Percentiles rank a stretch among this genome's conserved stretches.
Evolutionary conservation across 768 basidiomycete genomes (phyloP).

Genomic region (Clitopilus passeckerianus): DNA sequence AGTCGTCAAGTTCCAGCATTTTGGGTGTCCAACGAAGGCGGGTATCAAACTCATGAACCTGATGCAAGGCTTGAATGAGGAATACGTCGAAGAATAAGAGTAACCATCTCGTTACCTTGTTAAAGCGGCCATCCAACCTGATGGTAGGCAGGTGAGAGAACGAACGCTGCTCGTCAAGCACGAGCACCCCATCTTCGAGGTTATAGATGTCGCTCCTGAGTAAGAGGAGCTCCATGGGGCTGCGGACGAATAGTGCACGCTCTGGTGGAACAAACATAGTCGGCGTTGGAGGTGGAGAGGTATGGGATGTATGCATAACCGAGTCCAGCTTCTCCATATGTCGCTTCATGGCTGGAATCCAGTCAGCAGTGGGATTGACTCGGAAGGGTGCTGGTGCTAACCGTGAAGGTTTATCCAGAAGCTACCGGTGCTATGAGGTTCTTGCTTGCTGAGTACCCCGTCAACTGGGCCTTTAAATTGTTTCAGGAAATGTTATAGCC

Average conservation of each 20-base stretch:
- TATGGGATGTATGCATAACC: not conserved
- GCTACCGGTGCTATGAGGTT: conserved; percentile 76
- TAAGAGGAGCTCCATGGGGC: conserved; percentile 67
- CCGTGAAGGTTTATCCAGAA: conserved; percentile 40
- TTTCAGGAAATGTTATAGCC: not conserved
- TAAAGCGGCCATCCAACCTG: conserved; percentile 83
- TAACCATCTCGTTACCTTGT: conserved; percentile 47
- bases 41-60: conserved; percentile 70
- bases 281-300: conserved; percentile 21
- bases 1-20: conserved; percentile 75
- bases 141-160: conserved; percentile 23
- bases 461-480: not conserved
- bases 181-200: conserved; percentile 65
- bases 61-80: not conserved
- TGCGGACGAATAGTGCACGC: conserved; percentile 75
- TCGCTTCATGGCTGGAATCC: conserved; percentile 36
- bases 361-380: no score
- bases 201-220: conserved; percentile 79
- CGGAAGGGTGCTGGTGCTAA: not conserved
- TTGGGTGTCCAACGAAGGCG: conserved; percentile 79
- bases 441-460: conserved; percentile 60
- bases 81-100: conserved; percentile 24
- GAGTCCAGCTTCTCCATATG: conserved; percentile 57
- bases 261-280: conserved; percentile 81
- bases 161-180: conserved; percentile 39